These are phyloP conservation scores for Eimeria necatrix DNA, from an alignment of 169 alveolate genomes.

Conservation along the genomic window DNA sequence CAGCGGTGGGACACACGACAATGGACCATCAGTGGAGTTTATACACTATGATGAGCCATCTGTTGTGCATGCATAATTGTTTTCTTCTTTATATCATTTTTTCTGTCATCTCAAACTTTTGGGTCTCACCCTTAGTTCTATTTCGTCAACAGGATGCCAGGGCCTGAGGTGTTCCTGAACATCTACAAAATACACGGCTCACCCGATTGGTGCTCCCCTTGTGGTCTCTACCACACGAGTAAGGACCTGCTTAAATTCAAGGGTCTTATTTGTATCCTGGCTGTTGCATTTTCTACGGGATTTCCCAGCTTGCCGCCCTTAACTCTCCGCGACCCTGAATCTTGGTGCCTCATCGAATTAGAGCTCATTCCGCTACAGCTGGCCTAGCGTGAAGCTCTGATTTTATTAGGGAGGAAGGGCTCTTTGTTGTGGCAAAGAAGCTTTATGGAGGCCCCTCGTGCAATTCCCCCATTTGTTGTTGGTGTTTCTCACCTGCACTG, in stretches of 20 bases:
- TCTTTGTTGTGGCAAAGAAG: too few relatives aligned
- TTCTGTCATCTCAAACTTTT: neutral
- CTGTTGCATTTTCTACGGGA: neutral
- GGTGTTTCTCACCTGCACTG: too few relatives aligned
- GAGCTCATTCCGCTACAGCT: too few relatives aligned
- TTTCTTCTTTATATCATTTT: neutral
- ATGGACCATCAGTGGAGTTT: too few relatives aligned
- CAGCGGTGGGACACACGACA: too few relatives aligned
- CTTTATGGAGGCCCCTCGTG: too few relatives aligned
- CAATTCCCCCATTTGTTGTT: too few relatives aligned
- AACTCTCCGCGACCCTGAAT: too few relatives aligned
- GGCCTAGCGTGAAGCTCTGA: too few relatives aligned
- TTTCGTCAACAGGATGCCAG: neutral
- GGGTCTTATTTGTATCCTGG: neutral
- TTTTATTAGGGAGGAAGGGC: too few relatives aligned
- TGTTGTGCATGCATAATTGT: neutral
- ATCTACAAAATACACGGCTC: constrained; percentile 14
- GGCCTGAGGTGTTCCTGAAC: constrained; percentile 11
- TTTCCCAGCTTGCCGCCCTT: neutral
- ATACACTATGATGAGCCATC: too few relatives aligned
- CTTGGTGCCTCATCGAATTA: too few relatives aligned
- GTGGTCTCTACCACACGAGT: constrained; percentile 51
- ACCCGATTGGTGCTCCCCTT: constrained; percentile 33
- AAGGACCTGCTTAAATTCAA: neutral
- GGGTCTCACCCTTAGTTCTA: neutral